Base-by-base conservation (phyloP, 2,329 filamentous ascomycete genomes). In the Calonectria crousiana region DNA sequence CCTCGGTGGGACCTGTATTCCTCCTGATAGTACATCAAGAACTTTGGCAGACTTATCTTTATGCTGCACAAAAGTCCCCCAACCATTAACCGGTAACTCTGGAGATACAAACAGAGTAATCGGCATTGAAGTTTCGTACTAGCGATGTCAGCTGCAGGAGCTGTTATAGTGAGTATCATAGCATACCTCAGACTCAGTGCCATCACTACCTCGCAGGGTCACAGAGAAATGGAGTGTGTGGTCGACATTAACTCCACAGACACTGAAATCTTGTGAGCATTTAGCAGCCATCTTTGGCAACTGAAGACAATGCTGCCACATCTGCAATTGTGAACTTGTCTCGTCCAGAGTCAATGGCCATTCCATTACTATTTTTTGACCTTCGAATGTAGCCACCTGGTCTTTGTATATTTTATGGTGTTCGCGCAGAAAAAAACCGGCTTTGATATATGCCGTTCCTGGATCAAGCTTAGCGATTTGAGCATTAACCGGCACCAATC, bases 61-160 rank as follows among this genome's bases (percentile, higher is more conserved):
- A 6, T 58, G n/a, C 5, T 28, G 56, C 26, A 47, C 58, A 38
- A 73, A 73, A 16, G 38, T 51, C 16, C 49, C 67, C 71, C 71
- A 73, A 3, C 71, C 71, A 23, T 47, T 51, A 6, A 73, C 32
- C 14, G 71, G 71, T 4, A 73, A 9, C 47, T 73, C 71, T 18
- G 71, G 71, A 10, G 67, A 70, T 23, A 73, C 23, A 18, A 73
- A 73, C 6, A 73, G 18, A 18, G 16, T 70, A 0, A 73, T 64
- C 2, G 67, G 67, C 18, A 70, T 20, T 18, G 67, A 66, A 1
- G 56, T 26, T 30, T 70, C 67, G 6, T 70, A 66, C 67, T 73
- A 28, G 8, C 0, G 2, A 10, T n/a, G 44, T 70, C 4, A 69
- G 56, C 26, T 4, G 13, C 1, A 20, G 20, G 0, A 18, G 8